Conservation (phyloP, 2,329 filamentous ascomycete genomes). For the Fusarium sp. region DNA sequence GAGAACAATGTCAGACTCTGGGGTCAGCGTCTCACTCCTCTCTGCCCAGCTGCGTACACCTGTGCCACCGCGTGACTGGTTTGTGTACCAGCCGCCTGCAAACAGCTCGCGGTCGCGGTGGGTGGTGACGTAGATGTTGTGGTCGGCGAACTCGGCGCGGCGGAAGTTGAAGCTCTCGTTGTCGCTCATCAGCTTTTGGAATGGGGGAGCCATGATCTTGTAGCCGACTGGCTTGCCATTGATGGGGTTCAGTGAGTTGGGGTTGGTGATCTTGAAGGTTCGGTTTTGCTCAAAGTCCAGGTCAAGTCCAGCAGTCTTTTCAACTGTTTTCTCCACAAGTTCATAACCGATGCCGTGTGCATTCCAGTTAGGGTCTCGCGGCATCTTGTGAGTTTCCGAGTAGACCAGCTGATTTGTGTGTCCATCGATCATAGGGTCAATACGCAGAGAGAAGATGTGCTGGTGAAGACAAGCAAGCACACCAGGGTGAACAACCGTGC, state of each 20-base stretch:
- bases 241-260: conserved; percentile 36
- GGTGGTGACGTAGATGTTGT: conserved; percentile 63
- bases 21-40: conserved; percentile 65
- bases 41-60: conserved; percentile 53
- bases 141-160: conserved; percentile 59
- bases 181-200: conserved; percentile 61
- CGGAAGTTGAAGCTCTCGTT: conserved; percentile 55
- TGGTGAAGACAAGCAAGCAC: conserved; percentile 77
- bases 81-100: conserved; percentile 64
- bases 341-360: conserved; percentile 72
- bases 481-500: conserved; percentile 72
- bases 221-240: conserved; percentile 61
- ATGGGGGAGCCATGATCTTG: conserved; percentile 60
- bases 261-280: conserved; percentile 62
- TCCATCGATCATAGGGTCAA: conserved; percentile 73
- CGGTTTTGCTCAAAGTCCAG: conserved; percentile 64
- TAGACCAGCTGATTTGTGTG: conserved; percentile 61
- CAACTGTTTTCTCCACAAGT: conserved; percentile 60
- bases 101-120: conserved; percentile 63
- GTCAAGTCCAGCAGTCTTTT: conserved; percentile 52
- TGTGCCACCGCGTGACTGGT: conserved; percentile 55
- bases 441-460: conserved; percentile 73
- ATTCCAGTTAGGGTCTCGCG: conserved; percentile 64
- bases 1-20: conserved; percentile 73
- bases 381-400: conserved; percentile 52